These are phyloP conservation scores for Suillus tomentosus DNA, from an alignment of 768 basidiomycete genomes.

Conservation along the genomic window DNA sequence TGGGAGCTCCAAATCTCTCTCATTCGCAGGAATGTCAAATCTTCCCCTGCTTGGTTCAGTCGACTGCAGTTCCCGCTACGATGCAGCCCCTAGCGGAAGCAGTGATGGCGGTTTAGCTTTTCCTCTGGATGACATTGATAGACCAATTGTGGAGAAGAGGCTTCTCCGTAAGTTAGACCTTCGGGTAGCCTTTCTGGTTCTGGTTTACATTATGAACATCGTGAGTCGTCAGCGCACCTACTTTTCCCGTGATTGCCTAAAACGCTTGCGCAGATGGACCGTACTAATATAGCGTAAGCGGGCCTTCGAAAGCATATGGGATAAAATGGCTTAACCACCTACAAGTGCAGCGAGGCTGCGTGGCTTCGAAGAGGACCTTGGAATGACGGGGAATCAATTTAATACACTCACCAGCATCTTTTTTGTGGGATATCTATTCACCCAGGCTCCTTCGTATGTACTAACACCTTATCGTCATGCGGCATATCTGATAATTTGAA, in stretches of 20 bases:
- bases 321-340: background rate
- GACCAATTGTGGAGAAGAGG: slow-evolving; percentile 45
- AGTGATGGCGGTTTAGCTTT: background rate
- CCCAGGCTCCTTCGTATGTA: slow-evolving; percentile 72
- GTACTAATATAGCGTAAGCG: slow-evolving; percentile 63
- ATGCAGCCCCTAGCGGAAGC: background rate
- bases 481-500: slow-evolving; percentile 3
- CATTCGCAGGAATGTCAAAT: background rate
- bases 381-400: slow-evolving; percentile 62
- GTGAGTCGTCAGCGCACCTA: slow-evolving; percentile 28
- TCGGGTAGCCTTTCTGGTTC: slow-evolving; percentile 44
- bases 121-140: slow-evolving; percentile 15
- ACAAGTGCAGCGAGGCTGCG: slow-evolving; percentile 66
- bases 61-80: background rate
- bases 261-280: slow-evolving; percentile 50
- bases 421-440: slow-evolving; percentile 70
- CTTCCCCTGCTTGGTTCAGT: background rate
- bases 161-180: slow-evolving; percentile 46
- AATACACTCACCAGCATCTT: slow-evolving; percentile 66
- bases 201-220: slow-evolving; percentile 50
- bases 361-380: slow-evolving; percentile 69
- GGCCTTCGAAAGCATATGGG: background rate
- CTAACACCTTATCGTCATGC: background rate
- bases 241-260: slow-evolving; percentile 1
- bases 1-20: background rate